phyloP scores from a whole-genome alignment of 1,284 basidiomycete genomes.

The Marasmius sp. region DNA sequence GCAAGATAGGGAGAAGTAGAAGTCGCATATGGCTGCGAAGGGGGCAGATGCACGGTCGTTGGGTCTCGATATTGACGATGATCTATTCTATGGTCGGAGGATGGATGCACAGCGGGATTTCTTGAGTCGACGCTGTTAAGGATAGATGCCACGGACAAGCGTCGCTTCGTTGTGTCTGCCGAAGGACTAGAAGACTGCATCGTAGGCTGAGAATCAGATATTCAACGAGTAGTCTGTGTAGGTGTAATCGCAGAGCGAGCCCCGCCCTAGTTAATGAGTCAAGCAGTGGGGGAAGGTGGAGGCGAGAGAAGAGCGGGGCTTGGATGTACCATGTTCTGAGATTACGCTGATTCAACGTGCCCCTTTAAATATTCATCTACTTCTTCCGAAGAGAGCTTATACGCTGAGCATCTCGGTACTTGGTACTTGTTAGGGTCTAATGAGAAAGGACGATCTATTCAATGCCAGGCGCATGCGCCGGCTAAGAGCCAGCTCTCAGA shows the following conservation, averaged over 20 bases:
- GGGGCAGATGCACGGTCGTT: not conserved
- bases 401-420: too few relatives aligned
- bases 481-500: too few relatives aligned
- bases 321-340: not conserved
- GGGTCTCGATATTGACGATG: not conserved
- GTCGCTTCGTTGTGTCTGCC: not conserved
- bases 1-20: too few relatives aligned
- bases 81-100: not conserved
- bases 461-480: too few relatives aligned
- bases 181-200: not conserved
- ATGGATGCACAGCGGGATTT: not conserved
- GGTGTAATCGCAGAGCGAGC: not conserved
- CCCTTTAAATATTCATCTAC: not conserved
- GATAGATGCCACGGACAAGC: not conserved
- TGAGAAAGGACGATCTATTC: too few relatives aligned
- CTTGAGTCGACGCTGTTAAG: not conserved
- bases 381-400: not conserved
- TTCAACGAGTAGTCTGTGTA: not conserved
- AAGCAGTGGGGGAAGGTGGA: not conserved
- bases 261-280: not conserved
- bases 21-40: too few relatives aligned
- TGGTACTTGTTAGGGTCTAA: too few relatives aligned
- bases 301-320: not conserved
- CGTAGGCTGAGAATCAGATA: not conserved
- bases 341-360: not conserved